Evolutionary conservation across 2,329 filamentous ascomycete species (phyloP), one percentile per base, ranked within the genome.

Genomic region (Aschersonia sp.): DNA sequence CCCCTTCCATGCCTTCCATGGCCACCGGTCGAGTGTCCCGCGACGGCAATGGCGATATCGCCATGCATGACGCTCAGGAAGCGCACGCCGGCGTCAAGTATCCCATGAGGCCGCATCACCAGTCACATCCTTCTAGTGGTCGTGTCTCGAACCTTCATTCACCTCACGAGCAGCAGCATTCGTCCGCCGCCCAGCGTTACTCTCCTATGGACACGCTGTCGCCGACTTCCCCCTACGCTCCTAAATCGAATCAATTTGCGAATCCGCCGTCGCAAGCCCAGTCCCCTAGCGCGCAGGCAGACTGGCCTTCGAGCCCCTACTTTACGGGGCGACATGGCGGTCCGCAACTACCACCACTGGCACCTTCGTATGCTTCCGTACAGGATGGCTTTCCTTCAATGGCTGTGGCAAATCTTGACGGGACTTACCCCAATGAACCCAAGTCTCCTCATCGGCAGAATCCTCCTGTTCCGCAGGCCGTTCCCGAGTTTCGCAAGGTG

Each of bases 141-240:
- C 66, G 66, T 54, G 54, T 68, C 42, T 56, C 79, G 51, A 87
- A 78, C 52, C 78, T 87, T 56, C 83, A 90, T 63, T 85, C 83
- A 44, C 70, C 82, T 46, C 81, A 63, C 48, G 64, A 81, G 45
- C 55, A 54, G 59, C 81, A 52, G 60, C 81, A 85, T 50, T 92
- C 87, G 42, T 75, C 86, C 46, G 87, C 87, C 49, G 86, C 88
- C 50, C 86, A 94, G 63, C 81, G 89, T 61, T 97, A 97, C 68
- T 97, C 90, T 44, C 92, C 90, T 53, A 96, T 96, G 89, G 90
- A 95, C 63, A 78, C 80, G 12, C 71, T 94, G 51, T 87, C 88
- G 51, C 86, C 88, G 41, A 79, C 83, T 35, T 83, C 85, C 48
- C 81, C 87, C 35, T 94, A 94, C 67, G 76, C 78, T 43, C 61